Conservation (phyloP, 805 yeast genomes). For the Teunomyces kruisii region DNA sequence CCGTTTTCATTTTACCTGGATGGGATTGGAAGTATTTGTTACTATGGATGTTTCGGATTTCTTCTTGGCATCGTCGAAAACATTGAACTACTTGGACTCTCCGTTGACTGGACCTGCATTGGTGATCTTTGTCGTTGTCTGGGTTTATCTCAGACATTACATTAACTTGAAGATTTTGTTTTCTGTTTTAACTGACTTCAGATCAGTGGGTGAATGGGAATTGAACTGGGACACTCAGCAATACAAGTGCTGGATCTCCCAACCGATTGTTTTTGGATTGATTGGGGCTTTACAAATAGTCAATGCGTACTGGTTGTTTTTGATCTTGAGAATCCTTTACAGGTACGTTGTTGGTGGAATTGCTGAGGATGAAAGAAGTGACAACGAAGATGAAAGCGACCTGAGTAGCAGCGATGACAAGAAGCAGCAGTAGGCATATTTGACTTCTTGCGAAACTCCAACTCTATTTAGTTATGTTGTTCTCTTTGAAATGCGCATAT, state of each 20-base stretch:
- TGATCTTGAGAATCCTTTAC: conserved; percentile 74
- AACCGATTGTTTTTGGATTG: conserved; percentile 79
- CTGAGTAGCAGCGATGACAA: conserved; percentile 9
- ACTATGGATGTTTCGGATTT: conserved; percentile 97
- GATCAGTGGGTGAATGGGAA: conserved; percentile 76
- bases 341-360: conserved; percentile 62
- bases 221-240: conserved; percentile 88
- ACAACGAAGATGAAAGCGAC: conserved; percentile 65
- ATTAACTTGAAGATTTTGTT: conserved; percentile 77
- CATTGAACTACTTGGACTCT: conserved; percentile 82
- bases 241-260: conserved; percentile 95
- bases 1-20: conserved; percentile 93
- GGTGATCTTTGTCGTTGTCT: conserved; percentile 60
- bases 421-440: conserved; percentile 14
- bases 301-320: conserved; percentile 82
- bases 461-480: no score
- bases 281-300: conserved; percentile 81
- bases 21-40: conserved; percentile 86
- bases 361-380: conserved; percentile 82
- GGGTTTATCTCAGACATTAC: conserved; percentile 91
- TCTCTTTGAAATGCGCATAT: no score
- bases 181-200: conserved; percentile 84
- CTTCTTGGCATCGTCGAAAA: conserved; percentile 79
- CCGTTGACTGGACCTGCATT: conserved; percentile 63
- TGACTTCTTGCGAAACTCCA: no score